phyloP scores from a whole-genome alignment of 106 monocot species.

The Triglochin maritima region DNA sequence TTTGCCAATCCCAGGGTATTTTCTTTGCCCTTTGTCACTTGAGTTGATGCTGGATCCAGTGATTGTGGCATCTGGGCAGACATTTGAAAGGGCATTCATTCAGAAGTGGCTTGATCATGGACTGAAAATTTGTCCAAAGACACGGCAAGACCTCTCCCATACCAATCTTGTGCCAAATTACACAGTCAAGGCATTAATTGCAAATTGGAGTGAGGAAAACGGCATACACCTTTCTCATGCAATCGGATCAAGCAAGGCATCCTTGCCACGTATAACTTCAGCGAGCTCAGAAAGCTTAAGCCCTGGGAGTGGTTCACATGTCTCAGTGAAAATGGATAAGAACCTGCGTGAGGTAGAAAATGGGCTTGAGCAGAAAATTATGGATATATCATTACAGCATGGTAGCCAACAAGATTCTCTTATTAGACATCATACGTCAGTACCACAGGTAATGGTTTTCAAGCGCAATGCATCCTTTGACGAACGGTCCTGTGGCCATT shows the following conservation, averaged over 20 bases:
- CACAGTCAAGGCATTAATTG: constrained; percentile 64
- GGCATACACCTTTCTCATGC: constrained; percentile 19
- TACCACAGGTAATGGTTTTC: constrained; percentile 9
- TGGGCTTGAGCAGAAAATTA: constrained; percentile 10
- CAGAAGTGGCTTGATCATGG: constrained; percentile 83
- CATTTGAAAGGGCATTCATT: constrained; percentile 71
- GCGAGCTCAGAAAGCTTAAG: constrained; percentile 4
- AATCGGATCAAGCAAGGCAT: constrained; percentile 3
- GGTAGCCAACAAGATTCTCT: constrained; percentile 10
- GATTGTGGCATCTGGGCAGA: constrained; percentile 80
- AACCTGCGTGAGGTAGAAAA: constrained; percentile 13
- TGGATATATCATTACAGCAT: constrained; percentile 27
- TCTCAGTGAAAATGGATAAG: constrained; percentile 15
- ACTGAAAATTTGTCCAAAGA: constrained; percentile 64
- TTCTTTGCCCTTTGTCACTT: constrained; percentile 69
- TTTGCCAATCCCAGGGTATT: constrained; percentile 45
- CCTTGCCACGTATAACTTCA: constrained; percentile 3
- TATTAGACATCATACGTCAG: constrained; percentile 4
- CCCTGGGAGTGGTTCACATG: constrained; percentile 6
- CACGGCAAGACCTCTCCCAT: constrained; percentile 44
- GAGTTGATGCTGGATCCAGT: constrained; percentile 80
- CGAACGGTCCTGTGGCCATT: constrained; percentile 24
- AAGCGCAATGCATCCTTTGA: constrained; percentile 9
- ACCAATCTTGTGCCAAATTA: constrained; percentile 63
- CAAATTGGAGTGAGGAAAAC: constrained; percentile 71